These are phyloP conservation scores for Paraurostyla sp. DNA, from an alignment of 73 alveolate genomes.

Conservation along the genomic window DNA sequence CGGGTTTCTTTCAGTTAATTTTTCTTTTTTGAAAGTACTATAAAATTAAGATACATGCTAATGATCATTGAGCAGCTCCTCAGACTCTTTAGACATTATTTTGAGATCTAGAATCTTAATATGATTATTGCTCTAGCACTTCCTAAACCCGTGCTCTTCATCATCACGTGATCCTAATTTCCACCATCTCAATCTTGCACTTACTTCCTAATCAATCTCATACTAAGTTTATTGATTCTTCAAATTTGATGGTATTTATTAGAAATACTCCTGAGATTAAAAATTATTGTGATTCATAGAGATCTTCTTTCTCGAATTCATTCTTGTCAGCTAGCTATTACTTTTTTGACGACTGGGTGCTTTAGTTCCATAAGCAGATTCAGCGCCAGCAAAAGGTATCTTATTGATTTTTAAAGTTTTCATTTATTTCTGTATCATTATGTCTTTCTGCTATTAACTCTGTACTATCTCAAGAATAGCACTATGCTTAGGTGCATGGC, in stretches of 20 bases:
- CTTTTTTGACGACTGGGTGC: not conserved
- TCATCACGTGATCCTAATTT: not conserved
- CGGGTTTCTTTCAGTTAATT: not conserved
- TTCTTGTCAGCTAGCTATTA: not conserved
- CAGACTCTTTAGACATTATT: not conserved
- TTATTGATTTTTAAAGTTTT: not conserved
- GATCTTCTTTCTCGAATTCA: not conserved
- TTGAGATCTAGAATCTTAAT: constrained; percentile 7
- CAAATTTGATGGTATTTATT: too few species aligned
- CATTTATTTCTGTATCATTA: not conserved
- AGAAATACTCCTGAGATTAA: too few species aligned
- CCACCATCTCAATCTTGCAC: constrained; percentile 6
- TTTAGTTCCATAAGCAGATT: not conserved
- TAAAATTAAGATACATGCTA: not conserved
- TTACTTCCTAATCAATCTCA: constrained; percentile 4
- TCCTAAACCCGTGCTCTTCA: constrained; percentile 31
- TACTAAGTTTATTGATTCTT: not conserved
- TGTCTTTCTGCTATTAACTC: not conserved
- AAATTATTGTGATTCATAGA: too few species aligned
- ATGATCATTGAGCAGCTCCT: not conserved
- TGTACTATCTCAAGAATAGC: constrained; percentile 32
- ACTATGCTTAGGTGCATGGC: constrained; percentile 23
- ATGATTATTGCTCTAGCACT: not conserved
- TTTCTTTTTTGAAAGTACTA: not conserved
- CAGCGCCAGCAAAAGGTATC: not conserved